phyloP scores from a whole-genome alignment of 306 rosid genomes.

The Arachis hypogaea region DNA sequence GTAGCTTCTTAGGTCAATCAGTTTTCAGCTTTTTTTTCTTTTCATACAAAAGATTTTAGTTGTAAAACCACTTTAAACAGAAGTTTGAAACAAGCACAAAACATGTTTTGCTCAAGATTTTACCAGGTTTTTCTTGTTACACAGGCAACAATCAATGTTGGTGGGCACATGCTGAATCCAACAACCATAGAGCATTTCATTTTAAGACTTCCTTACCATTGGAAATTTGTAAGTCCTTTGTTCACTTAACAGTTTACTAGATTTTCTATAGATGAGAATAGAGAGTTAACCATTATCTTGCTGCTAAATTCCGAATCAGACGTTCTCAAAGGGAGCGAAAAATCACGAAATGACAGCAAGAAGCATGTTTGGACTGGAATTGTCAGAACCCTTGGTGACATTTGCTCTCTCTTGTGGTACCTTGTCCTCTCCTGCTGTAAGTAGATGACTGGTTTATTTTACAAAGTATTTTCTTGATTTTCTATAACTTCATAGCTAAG shows the following conservation, averaged over 20 bases:
- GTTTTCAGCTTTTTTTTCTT: too few relatives aligned
- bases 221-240: constrained; percentile 78
- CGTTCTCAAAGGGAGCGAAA: constrained; percentile 64
- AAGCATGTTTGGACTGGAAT: constrained; percentile 74
- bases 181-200: constrained; percentile 91
- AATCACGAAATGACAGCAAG: constrained; percentile 71
- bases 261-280: constrained; percentile 29
- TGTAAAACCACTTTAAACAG: too few relatives aligned
- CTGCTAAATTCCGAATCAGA: constrained; percentile 49
- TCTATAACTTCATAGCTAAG: neutral
- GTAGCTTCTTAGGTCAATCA: too few relatives aligned
- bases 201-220: constrained; percentile 87
- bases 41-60: too few relatives aligned
- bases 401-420: constrained; percentile 97
- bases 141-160: constrained; percentile 86
- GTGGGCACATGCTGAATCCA: constrained; percentile 77
- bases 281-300: constrained; percentile 33
- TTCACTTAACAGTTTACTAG: constrained; percentile 16
- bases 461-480: neutral
- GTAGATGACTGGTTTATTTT: constrained; percentile 37
- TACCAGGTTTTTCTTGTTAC: constrained; percentile 37
- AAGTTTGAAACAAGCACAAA: too few relatives aligned
- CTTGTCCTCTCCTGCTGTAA: constrained; percentile 99
- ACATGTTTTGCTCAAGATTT: constrained; percentile 30
- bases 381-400: constrained; percentile 95